A percentile compares a stretch with the other conserved stretches of the same genome.
Evolutionary conservation across 495 filamentous ascomycete genomes (phyloP).

Genomic region (Xylaria intraflava): DNA sequence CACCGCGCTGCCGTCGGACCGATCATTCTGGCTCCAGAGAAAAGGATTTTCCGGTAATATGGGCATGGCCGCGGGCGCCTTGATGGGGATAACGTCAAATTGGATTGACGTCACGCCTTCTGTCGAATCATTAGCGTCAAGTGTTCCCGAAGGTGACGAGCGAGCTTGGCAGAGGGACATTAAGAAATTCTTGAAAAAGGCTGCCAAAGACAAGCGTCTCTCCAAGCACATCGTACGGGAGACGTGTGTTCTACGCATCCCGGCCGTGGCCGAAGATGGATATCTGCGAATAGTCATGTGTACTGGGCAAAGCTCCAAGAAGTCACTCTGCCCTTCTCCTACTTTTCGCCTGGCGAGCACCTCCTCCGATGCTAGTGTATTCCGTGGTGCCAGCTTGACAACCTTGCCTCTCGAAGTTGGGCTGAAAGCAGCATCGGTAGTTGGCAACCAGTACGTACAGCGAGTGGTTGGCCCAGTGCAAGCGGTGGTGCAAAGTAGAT

Average conservation of each 20-base stretch:
- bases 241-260: conserved; percentile 57
- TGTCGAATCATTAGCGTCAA: conserved; percentile 35
- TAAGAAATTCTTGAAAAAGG: conserved; percentile 49
- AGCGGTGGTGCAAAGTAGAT: conserved; percentile 28
- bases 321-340: conserved; percentile 54
- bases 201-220: conserved; percentile 28
- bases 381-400: conserved; percentile 57
- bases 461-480: conserved; percentile 44
- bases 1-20: conserved; percentile 47
- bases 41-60: conserved; percentile 62
- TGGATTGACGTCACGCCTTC: conserved; percentile 63
- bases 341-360: conserved; percentile 59
- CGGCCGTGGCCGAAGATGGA: conserved; percentile 54
- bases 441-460: conserved; percentile 44
- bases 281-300: conserved; percentile 62
- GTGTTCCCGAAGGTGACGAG: conserved; percentile 46
- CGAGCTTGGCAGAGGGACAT: conserved; percentile 64
- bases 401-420: conserved; percentile 60
- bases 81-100: conserved; percentile 46
- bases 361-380: conserved; percentile 48
- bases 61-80: conserved; percentile 58
- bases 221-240: conserved; percentile 49
- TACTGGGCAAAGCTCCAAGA: conserved; percentile 32
- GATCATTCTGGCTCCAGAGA: conserved; percentile 59
- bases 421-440: conserved; percentile 48